A percentile compares a stretch with the other conserved stretches of the same genome.
These are phyloP conservation scores for Skeletonema tropicum DNA, from an alignment of 108 stramenopile genomes.

Conservation along the genomic window DNA sequence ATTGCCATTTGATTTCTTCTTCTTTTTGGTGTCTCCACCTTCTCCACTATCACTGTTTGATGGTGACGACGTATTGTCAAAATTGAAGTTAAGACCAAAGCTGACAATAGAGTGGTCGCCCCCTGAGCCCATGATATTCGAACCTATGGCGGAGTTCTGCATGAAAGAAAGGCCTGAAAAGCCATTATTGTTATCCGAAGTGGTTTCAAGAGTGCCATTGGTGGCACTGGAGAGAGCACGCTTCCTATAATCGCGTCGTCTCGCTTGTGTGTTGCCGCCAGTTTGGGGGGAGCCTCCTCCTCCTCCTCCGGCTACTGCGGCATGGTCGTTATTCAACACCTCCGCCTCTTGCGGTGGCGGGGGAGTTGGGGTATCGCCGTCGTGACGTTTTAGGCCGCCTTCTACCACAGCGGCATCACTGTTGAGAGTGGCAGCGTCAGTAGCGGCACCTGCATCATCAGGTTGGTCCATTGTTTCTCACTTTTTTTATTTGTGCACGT, in stretches of 20 bases:
- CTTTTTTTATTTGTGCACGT: background rate
- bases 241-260: conserved; percentile 29
- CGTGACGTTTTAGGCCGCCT: conserved; percentile 13
- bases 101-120: conserved; percentile 36
- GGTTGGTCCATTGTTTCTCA: background rate
- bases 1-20: conserved; percentile 2
- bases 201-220: background rate
- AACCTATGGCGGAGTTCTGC: conserved; percentile 11
- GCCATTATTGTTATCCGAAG: conserved; percentile 10
- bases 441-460: conserved; percentile 7
- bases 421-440: conserved; percentile 26
- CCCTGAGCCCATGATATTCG: conserved; percentile 12
- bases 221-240: conserved; percentile 22
- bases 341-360: conserved; percentile 4
- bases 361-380: background rate
- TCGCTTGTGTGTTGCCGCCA: conserved; percentile 11
- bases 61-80: conserved; percentile 35
- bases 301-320: background rate
- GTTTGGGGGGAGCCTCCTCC: background rate
- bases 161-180: conserved; percentile 15
- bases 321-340: conserved; percentile 1
- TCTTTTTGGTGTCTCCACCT: conserved; percentile 17
- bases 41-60: conserved; percentile 38
- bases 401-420: conserved; percentile 35
- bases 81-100: conserved; percentile 50